Conservation (phyloP, 495 filamentous ascomycete species). For the Penicillium egyptiacum region DNA sequence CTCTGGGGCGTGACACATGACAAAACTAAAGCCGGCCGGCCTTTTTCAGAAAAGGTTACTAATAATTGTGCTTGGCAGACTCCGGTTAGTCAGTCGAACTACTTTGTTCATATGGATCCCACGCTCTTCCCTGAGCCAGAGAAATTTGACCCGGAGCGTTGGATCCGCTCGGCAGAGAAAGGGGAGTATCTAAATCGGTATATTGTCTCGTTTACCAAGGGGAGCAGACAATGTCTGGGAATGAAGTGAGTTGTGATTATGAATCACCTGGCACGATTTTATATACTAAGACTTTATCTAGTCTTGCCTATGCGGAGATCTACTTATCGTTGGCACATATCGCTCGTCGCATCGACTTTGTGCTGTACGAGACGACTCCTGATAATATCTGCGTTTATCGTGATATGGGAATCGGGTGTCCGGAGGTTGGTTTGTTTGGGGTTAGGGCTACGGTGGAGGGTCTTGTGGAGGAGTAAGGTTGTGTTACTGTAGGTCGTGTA, state of each 20-base stretch:
- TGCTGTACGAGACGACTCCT: slow-evolving; percentile 37
- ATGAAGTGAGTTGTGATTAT: slow-evolving; percentile 36
- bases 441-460: slow-evolving; percentile 21
- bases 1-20: not conserved
- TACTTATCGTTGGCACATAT: slow-evolving; percentile 39
- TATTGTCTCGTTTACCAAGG: slow-evolving; percentile 46
- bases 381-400: slow-evolving; percentile 34
- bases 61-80: slow-evolving; percentile 24
- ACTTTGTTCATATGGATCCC: slow-evolving; percentile 48
- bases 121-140: slow-evolving; percentile 48
- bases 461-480: slow-evolving; percentile 17
- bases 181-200: slow-evolving; percentile 31
- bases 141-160: slow-evolving; percentile 51
- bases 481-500: not conserved
- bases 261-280: not conserved
- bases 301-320: slow-evolving; percentile 43
- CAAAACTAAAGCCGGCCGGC: not conserved
- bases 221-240: slow-evolving; percentile 48
- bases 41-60: slow-evolving; percentile 4
- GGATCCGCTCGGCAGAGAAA: slow-evolving; percentile 34
- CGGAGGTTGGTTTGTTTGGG: slow-evolving; percentile 17
- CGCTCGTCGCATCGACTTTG: slow-evolving; percentile 38
- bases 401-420: slow-evolving; percentile 23
- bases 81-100: slow-evolving; percentile 48
- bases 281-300: slow-evolving; percentile 15